Evolutionary conservation across 2,329 filamentous ascomycete species (phyloP).

Genomic region (Xylariaceae sp.): DNA sequence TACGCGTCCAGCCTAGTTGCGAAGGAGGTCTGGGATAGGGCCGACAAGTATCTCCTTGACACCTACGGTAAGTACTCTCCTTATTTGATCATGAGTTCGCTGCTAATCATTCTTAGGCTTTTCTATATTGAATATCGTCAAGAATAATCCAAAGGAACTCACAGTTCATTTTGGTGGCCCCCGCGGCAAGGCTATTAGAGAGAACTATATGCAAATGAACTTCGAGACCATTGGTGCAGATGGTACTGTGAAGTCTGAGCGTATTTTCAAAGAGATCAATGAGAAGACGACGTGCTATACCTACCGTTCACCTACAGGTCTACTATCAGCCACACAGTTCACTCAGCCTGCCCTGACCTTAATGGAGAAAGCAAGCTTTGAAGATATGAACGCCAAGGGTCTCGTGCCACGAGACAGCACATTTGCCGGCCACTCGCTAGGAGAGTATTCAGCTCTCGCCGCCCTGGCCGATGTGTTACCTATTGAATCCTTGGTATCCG

Average conservation of each 20-base stretch:
- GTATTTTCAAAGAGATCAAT: constrained; percentile 98
- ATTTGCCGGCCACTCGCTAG: constrained; percentile 96
- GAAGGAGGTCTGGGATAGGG: constrained; percentile 96
- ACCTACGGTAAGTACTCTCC: constrained; percentile 81
- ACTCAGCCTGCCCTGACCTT: constrained; percentile 96
- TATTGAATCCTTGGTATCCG: constrained; percentile 97
- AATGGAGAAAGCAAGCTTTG: constrained; percentile 99
- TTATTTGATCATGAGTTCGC: background rate
- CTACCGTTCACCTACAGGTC: constrained; percentile 90
- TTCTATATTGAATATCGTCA: constrained; percentile 97
- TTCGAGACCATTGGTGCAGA: constrained; percentile 97
- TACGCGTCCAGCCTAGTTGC: constrained; percentile 93
- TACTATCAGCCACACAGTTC: constrained; percentile 97
- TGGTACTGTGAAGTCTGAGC: constrained; percentile 94
- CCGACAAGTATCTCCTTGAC: constrained; percentile 97
- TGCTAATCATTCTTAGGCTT: constrained; percentile 65
- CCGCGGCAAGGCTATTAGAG: constrained; percentile 93
- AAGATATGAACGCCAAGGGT: constrained; percentile 98
- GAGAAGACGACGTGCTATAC: constrained; percentile 96
- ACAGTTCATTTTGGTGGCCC: constrained; percentile 98
- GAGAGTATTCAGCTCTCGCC: constrained; percentile 96
- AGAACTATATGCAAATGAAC: constrained; percentile 99
- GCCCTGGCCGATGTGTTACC: constrained; percentile 98
- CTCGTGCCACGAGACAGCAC: constrained; percentile 95
- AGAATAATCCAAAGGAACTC: constrained; percentile 98